Evolutionary conservation across 176 grass and related monocot species (phyloP).

Genomic region (Oryza coarctata): DNA sequence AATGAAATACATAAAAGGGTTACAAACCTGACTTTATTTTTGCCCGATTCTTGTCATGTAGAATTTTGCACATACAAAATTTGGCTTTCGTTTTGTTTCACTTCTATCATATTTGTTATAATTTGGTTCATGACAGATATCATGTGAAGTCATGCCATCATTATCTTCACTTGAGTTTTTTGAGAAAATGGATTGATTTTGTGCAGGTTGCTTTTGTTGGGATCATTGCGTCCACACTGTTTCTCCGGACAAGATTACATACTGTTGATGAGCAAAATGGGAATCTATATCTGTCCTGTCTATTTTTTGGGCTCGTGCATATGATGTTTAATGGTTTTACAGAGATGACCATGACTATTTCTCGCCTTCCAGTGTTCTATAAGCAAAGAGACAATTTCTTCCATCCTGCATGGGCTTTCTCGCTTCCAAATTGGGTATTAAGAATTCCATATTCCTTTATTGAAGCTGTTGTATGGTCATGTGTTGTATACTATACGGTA

Average conservation of each 20-base stretch:
- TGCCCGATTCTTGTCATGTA: neutral
- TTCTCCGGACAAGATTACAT: slow-evolving; percentile 71
- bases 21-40: neutral
- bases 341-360: slow-evolving; percentile 69
- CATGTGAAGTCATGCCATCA: neutral
- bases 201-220: slow-evolving; percentile 70
- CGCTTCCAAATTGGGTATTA: slow-evolving; percentile 69
- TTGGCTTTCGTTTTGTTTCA: neutral
- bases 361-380: slow-evolving; percentile 67
- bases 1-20: no score
- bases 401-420: slow-evolving; percentile 77
- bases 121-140: neutral
- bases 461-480: slow-evolving; percentile 75
- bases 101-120: neutral
- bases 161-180: neutral
- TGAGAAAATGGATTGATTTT: neutral
- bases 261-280: slow-evolving; percentile 62
- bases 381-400: slow-evolving; percentile 81
- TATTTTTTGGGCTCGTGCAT: slow-evolving; percentile 72
- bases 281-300: slow-evolving; percentile 61
- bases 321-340: slow-evolving; percentile 86
- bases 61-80: neutral
- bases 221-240: slow-evolving; percentile 62
- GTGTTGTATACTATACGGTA: slow-evolving; percentile 71
- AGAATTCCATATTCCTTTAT: slow-evolving; percentile 67